Conservation (phyloP, 306 rosid species). For the Hippophae tibetana region DNA sequence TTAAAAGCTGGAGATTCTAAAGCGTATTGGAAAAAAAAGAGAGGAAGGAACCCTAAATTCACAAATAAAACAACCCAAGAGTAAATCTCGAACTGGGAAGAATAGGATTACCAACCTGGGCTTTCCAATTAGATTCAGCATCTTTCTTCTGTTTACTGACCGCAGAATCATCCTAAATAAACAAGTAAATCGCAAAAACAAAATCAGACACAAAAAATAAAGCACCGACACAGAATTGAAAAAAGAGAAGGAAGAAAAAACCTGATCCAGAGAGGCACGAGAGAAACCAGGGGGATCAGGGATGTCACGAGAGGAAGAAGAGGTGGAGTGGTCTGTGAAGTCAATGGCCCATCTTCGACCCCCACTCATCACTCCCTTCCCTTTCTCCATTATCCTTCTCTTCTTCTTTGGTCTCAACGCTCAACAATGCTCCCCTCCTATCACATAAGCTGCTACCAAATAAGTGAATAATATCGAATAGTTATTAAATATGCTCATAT, state of each 20-base stretch:
- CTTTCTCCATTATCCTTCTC: constrained; percentile 54
- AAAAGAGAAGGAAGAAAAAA: neutral
- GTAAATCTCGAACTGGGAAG: neutral
- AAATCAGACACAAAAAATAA: neutral
- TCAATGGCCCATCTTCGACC: constrained; percentile 91
- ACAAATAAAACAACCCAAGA: neutral
- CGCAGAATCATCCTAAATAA: constrained; percentile 64
- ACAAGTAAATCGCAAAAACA: neutral
- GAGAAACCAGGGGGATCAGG: constrained; percentile 92
- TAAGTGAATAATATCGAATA: too few relatives aligned
- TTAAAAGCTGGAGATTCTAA: too few relatives aligned
- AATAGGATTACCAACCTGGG: constrained; percentile 39
- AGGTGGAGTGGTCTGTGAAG: constrained; percentile 61
- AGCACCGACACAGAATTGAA: neutral
- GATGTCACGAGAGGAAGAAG: constrained; percentile 54
- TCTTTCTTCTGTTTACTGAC: constrained; percentile 93
- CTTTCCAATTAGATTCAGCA: constrained; percentile 89
- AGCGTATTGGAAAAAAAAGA: too few relatives aligned
- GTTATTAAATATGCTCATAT: too few relatives aligned
- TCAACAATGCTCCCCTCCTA: neutral
- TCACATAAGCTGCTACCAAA: neutral
- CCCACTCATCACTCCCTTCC: constrained; percentile 64
- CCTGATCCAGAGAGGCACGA: constrained; percentile 82
- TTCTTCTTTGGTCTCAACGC: neutral
- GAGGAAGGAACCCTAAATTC: neutral